phyloP scores from a whole-genome alignment of 2,329 filamentous ascomycete species.

The Fusarium neocosmosporiellum region DNA sequence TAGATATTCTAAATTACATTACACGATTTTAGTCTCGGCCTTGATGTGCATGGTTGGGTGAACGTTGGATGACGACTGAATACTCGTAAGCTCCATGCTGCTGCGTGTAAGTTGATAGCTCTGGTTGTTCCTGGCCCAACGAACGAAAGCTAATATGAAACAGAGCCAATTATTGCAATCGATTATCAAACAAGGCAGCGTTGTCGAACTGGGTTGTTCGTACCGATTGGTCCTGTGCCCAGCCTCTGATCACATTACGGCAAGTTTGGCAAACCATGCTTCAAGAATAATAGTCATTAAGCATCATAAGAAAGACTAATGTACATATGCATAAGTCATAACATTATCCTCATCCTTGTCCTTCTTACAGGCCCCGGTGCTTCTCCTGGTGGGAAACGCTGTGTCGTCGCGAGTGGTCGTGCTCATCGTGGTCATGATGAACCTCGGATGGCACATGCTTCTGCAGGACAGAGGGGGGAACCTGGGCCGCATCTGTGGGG shows the following conservation, averaged over 20 bases:
- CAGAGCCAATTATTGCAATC: not conserved
- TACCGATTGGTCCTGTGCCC: too few relatives aligned
- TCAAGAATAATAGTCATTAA: slow-evolving; percentile 14
- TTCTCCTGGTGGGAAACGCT: slow-evolving; percentile 61
- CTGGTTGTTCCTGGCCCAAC: not conserved
- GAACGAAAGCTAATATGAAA: not conserved
- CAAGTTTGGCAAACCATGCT: too few relatives aligned
- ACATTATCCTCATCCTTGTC: not conserved
- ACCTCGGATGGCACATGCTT: slow-evolving; percentile 58
- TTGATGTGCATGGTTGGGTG: too few relatives aligned
- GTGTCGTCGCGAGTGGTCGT: slow-evolving; percentile 60
- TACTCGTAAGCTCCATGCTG: not conserved
- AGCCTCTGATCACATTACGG: too few relatives aligned
- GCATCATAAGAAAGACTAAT: slow-evolving; percentile 22
- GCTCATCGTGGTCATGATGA: slow-evolving; percentile 56
- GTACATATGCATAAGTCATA: slow-evolving; percentile 36
- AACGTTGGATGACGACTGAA: not conserved
- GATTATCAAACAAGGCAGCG: too few relatives aligned
- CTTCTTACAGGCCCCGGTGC: slow-evolving; percentile 57
- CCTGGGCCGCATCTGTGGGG: slow-evolving; percentile 67
- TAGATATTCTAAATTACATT: too few relatives aligned
- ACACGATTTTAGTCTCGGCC: too few relatives aligned
- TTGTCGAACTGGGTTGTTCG: too few relatives aligned
- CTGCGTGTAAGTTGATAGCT: not conserved
- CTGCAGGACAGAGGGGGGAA: slow-evolving; percentile 65